phyloP scores from a whole-genome alignment of 768 basidiomycete genomes.

The Boletus barrowsii region DNA sequence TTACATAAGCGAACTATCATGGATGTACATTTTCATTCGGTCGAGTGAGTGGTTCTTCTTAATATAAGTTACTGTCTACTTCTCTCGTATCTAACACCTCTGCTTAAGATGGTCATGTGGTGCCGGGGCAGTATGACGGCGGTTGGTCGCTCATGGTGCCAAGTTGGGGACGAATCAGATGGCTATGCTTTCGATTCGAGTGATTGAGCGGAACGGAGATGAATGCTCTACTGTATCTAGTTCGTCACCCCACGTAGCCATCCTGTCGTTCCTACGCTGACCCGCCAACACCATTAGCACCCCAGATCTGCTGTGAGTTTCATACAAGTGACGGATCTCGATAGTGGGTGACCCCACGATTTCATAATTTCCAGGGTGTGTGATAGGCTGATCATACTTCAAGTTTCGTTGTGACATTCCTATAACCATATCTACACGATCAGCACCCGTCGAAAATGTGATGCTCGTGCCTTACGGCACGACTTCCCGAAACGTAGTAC shows the following conservation, averaged over 20 bases:
- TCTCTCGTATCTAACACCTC: not conserved
- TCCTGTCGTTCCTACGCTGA: not conserved
- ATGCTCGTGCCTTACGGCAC: slow-evolving; percentile 4
- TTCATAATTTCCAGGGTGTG: not conserved
- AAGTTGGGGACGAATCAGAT: not conserved
- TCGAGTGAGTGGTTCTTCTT: not conserved
- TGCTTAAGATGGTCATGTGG: not conserved
- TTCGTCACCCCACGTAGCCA: not conserved
- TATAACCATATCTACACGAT: not conserved
- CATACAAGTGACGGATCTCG: not conserved
- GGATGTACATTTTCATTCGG: not conserved
- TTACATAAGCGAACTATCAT: too few species aligned
- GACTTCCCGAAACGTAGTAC: not conserved
- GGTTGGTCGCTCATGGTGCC: not conserved
- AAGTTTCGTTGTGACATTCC: not conserved
- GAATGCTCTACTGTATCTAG: not conserved
- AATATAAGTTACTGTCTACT: not conserved
- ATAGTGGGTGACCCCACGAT: not conserved
- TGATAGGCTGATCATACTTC: not conserved
- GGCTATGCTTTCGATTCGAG: not conserved
- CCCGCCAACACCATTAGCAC: not conserved
- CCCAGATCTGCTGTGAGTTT: not conserved
- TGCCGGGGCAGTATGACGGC: not conserved
- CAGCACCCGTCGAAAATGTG: not conserved
- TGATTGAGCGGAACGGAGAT: not conserved